Conservation (phyloP, 305 asterid species). For the Rubia tinctorum region DNA sequence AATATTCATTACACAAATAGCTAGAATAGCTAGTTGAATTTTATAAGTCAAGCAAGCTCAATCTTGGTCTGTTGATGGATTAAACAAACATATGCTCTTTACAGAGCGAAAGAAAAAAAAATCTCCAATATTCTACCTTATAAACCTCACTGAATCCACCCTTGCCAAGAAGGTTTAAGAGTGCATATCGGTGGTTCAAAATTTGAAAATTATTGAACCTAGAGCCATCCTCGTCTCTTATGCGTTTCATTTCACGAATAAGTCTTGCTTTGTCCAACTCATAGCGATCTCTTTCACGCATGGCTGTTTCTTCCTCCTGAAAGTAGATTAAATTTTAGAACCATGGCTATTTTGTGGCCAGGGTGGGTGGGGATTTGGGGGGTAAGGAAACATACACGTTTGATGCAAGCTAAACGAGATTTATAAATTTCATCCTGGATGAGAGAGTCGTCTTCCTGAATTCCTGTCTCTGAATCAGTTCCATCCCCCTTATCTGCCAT, state of each 20-base stretch:
- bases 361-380: too few relatives aligned
- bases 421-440: slow-evolving; percentile 87
- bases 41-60: slow-evolving; percentile 8
- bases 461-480: slow-evolving; percentile 65
- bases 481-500: slow-evolving; percentile 73
- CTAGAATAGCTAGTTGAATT: not conserved
- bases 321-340: slow-evolving; percentile 15
- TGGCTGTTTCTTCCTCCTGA: slow-evolving; percentile 88
- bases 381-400: slow-evolving; percentile 61
- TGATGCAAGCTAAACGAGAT: slow-evolving; percentile 91
- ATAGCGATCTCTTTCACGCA: slow-evolving; percentile 96
- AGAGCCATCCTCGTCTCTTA: slow-evolving; percentile 97
- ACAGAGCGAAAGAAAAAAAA: slow-evolving; percentile 6
- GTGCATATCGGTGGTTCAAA: slow-evolving; percentile 94
- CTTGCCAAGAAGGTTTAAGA: slow-evolving; percentile 93
- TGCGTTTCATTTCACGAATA: slow-evolving; percentile 98
- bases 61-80: not conserved
- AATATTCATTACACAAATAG: slow-evolving; percentile 22
- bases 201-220: slow-evolving; percentile 95
- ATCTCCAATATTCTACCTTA: slow-evolving; percentile 50
- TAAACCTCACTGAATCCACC: slow-evolving; percentile 99
- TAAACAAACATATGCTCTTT: not conserved
- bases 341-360: not conserved
- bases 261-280: slow-evolving; percentile 96
- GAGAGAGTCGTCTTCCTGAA: slow-evolving; percentile 68